Base-by-base conservation (phyloP, 208 protist species). In the Leishmania martiniquensis region DNA sequence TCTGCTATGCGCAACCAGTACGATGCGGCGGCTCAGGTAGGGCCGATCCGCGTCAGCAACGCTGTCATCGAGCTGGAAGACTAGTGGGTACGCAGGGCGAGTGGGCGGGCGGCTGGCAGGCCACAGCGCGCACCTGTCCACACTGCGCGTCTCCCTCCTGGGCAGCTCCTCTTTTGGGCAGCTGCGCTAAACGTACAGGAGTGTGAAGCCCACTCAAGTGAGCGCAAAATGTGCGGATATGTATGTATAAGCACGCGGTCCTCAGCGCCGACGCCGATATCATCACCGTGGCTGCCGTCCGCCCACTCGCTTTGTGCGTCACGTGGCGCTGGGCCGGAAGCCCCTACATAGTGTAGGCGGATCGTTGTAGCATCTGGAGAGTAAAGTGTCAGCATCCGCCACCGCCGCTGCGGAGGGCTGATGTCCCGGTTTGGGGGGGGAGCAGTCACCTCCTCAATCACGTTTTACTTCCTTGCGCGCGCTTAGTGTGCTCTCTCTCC, bases 1-100 rank as follows among this genome's bases (percentile, higher is more conserved):
- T 15, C 80, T 25, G 59, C 55, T 7, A 62, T 72, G 74, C 68
- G 68, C 1, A 55, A 79, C 55, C n/a, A 79, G 49, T 76, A 79
- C 59, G 25, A 51, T 25, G 72, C 44, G 22, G 34, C 51, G 2
- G 4, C 72, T 22, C 78, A 54, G 51, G 29, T 20, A 12, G 51
- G 29, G 25, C 77, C 73, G 17, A n/a, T 60, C 22, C 74, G 74
- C 32, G 83, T 90, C 20, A 77, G 63, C 25, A 79, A 91, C 67
- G 82, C 91, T 32, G 82, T 95, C n/a, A 95, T 95, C 76, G 91
- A 95, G 86, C 86, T 98, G 22, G 87, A 93, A 66, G 89, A 93
- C 52, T 98, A 72, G 67, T 34, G 45, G 39, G 37, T 42, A 20
- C 34, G 17, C 17, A 15, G 63, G 39, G 39, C 13, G 2, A 17